Percentiles rank a stretch among this genome's conserved stretches.
Evolutionary conservation across 306 rosid genomes (phyloP).

Genomic region (Cyclanthera cordifolia): DNA sequence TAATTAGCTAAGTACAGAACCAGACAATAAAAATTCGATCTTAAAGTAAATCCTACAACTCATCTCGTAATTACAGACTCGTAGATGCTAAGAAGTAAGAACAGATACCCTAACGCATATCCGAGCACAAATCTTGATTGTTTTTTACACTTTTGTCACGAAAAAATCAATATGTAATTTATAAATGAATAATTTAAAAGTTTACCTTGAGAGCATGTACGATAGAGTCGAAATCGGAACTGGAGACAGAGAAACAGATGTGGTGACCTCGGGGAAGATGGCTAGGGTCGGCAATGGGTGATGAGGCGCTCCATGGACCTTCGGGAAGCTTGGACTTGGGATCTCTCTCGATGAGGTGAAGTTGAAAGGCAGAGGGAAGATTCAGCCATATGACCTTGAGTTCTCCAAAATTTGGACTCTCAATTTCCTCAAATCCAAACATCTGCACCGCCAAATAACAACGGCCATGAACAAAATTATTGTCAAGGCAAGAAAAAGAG

Average conservation of each 20-base stretch:
- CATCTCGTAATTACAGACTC: background rate
- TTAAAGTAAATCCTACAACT: background rate
- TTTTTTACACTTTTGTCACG: background rate
- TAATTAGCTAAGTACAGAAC: background rate
- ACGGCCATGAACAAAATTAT: background rate
- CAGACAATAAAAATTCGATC: background rate
- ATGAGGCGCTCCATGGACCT: constrained; percentile 59
- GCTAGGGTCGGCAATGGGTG: constrained; percentile 53
- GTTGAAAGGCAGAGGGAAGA: constrained; percentile 30
- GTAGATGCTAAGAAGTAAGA: background rate
- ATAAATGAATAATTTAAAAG: background rate
- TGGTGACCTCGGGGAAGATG: constrained; percentile 83
- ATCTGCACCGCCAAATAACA: constrained; percentile 22
- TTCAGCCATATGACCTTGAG: constrained; percentile 62
- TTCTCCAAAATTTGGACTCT: constrained; percentile 49
- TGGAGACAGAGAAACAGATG: constrained; percentile 66
- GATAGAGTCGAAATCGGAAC: constrained; percentile 46
- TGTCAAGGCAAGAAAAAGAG: background rate
- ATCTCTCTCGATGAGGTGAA: constrained; percentile 63
- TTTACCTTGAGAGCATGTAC: constrained; percentile 44
- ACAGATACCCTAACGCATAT: background rate
- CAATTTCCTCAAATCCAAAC: constrained; percentile 66
- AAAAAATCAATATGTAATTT: background rate
- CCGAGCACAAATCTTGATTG: background rate
- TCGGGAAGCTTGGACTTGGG: constrained; percentile 57